Evolutionary conservation across 352 stramenopile genomes (phyloP).

Genomic region (Globisporangium sylvaticum): DNA sequence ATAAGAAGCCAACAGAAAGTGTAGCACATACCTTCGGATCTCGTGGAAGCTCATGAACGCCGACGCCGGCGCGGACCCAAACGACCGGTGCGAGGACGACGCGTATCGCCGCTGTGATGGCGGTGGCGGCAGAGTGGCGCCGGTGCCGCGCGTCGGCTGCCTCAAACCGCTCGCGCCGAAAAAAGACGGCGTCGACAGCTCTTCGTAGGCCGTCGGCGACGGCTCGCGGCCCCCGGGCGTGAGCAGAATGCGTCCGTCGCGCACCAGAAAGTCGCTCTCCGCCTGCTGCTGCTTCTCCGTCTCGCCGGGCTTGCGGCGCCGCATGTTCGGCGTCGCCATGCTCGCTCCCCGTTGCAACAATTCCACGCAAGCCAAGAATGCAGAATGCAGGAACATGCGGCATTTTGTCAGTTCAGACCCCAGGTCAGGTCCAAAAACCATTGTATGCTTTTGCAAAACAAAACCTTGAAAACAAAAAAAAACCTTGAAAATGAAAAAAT

Average conservation of each 20-base stretch:
- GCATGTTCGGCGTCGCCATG: constrained; percentile 10
- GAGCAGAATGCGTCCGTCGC: constrained; percentile 35
- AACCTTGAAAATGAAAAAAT: no score
- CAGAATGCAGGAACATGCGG: no score
- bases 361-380: neutral
- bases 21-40: constrained; percentile 2
- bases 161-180: neutral
- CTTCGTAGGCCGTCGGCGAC: constrained; percentile 26
- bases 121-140: neutral
- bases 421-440: no score
- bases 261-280: constrained; percentile 14
- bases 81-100: constrained; percentile 15
- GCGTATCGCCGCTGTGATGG: constrained; percentile 12
- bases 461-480: no score
- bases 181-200: constrained; percentile 28
- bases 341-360: neutral
- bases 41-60: constrained; percentile 15
- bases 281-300: neutral
- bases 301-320: constrained; percentile 7
- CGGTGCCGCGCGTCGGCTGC: neutral
- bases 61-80: neutral
- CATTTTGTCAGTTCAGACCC: no score
- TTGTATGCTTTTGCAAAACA: no score
- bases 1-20: neutral
- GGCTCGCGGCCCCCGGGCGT: constrained; percentile 26